These are phyloP conservation scores for Penicillium sumatraense DNA, from an alignment of 2,329 filamentous ascomycete species.

Conservation along the genomic window DNA sequence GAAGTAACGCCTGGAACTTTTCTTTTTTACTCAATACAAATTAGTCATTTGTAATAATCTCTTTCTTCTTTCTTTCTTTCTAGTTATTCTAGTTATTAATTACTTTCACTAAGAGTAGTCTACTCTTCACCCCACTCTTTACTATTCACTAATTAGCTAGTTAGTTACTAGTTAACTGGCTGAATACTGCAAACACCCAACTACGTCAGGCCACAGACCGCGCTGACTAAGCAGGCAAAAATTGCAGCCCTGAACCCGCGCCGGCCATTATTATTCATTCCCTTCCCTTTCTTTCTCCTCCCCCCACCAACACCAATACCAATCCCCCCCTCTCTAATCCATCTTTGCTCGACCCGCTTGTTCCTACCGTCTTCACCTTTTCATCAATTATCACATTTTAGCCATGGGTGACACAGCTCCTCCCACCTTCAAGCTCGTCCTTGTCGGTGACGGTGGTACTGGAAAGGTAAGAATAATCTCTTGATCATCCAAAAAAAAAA, in stretches of 20 bases:
- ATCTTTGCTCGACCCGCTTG: constrained; percentile 23
- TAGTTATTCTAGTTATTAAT: background rate
- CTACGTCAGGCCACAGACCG: constrained; percentile 29
- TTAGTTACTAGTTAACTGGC: no score
- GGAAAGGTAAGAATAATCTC: constrained; percentile 82
- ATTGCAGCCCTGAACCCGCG: constrained; percentile 21
- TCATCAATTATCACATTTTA: constrained; percentile 27
- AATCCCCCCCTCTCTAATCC: constrained; percentile 29
- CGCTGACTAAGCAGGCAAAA: constrained; percentile 31
- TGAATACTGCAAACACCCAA: constrained; percentile 8
- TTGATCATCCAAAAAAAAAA: background rate
- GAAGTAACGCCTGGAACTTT: background rate
- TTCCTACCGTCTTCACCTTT: constrained; percentile 18
- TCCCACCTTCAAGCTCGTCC: constrained; percentile 99
- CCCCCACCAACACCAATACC: constrained; percentile 31
- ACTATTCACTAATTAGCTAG: no score
- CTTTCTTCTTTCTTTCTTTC: background rate
- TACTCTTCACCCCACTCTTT: no score
- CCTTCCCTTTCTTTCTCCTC: constrained; percentile 34
- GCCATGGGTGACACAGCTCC: constrained; percentile 65
- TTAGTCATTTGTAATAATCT: no score
- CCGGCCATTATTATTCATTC: constrained; percentile 20
- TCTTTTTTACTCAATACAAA: no score
- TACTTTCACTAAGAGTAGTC: no score
- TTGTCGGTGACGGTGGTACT: constrained; percentile 98